phyloP scores from a whole-genome alignment of 768 basidiomycete genomes.

The Cyclocybe aegerita region DNA sequence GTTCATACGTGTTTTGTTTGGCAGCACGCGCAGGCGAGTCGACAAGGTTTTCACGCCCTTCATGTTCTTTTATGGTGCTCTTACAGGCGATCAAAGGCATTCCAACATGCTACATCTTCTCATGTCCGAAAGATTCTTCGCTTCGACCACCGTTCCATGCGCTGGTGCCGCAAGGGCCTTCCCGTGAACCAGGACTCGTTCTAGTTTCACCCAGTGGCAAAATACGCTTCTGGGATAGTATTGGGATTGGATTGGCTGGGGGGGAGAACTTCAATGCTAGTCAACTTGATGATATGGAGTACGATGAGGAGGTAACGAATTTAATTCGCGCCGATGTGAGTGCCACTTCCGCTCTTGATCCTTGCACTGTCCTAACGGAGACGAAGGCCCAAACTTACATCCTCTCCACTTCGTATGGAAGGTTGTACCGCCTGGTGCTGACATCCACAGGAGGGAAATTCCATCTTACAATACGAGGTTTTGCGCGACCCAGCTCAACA shows the following conservation, averaged over 20 bases:
- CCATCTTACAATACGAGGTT: conserved; percentile 56
- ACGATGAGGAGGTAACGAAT: conserved; percentile 63
- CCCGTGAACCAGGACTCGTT: conserved; percentile 86
- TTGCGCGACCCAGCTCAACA: conserved; percentile 54
- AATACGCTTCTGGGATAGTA: conserved; percentile 86
- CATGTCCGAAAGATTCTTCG: conserved; percentile 54
- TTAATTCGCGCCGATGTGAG: conserved; percentile 67
- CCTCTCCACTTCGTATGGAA: conserved; percentile 65
- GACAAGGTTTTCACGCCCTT: background rate
- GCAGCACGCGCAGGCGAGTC: conserved; percentile 69
- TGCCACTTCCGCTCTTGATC: background rate
- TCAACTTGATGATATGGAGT: conserved; percentile 44
- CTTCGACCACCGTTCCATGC: conserved; percentile 49
- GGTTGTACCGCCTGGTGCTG: conserved; percentile 61
- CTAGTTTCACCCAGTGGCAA: conserved; percentile 70
- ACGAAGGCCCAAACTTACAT: conserved; percentile 64
- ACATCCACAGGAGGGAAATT: conserved; percentile 71
- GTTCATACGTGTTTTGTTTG: conserved; percentile 78
- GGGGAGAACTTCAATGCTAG: conserved; percentile 63
- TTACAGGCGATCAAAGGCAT: conserved; percentile 60
- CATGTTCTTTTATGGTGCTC: conserved; percentile 1
- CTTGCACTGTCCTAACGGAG: background rate
- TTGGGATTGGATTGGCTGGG: conserved; percentile 80
- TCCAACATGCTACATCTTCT: conserved; percentile 82
- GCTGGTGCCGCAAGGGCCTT: conserved; percentile 65